phyloP scores from a whole-genome alignment of 805 yeast genomes.

The Myxozyma nipponensis region DNA sequence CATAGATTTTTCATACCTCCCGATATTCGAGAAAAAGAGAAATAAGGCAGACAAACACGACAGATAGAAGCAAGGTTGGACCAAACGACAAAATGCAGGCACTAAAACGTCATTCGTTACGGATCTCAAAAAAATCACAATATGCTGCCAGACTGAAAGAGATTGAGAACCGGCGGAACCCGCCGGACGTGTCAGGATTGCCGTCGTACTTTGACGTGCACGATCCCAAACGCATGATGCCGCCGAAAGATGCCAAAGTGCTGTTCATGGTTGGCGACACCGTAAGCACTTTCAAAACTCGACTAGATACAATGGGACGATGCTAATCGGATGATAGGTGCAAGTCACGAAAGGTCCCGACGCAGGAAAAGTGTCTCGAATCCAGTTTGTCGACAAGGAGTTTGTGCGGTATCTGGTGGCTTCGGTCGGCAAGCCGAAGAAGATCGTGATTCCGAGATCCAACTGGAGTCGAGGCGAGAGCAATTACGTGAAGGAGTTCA shows the following conservation, averaged over 20 bases:
- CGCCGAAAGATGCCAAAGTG: conserved; percentile 1
- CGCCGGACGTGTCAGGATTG: background rate
- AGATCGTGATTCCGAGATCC: conserved; percentile 64
- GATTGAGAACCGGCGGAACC: background rate
- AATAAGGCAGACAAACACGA: too few species aligned
- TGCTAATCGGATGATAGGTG: conserved; percentile 31
- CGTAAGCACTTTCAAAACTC: conserved; percentile 4
- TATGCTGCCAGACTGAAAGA: background rate
- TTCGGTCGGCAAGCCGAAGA: conserved; percentile 65
- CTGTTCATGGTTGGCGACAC: conserved; percentile 12
- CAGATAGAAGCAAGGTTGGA: too few species aligned
- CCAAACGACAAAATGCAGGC: background rate
- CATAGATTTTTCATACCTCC: too few species aligned
- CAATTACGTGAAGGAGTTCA: conserved; percentile 67
- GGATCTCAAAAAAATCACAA: background rate
- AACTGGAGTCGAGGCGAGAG: conserved; percentile 70
- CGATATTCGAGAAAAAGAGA: too few species aligned
- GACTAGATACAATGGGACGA: background rate
- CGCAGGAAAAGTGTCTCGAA: conserved; percentile 69
- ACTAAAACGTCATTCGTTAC: background rate
- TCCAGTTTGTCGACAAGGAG: conserved; percentile 56
- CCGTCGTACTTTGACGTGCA: conserved; percentile 9
- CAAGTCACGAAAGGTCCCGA: conserved; percentile 59
- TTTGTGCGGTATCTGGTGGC: conserved; percentile 61
- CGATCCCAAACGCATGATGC: background rate